phyloP scores from a whole-genome alignment of 805 yeast genomes.

The Brettanomyces bruxellensis region DNA sequence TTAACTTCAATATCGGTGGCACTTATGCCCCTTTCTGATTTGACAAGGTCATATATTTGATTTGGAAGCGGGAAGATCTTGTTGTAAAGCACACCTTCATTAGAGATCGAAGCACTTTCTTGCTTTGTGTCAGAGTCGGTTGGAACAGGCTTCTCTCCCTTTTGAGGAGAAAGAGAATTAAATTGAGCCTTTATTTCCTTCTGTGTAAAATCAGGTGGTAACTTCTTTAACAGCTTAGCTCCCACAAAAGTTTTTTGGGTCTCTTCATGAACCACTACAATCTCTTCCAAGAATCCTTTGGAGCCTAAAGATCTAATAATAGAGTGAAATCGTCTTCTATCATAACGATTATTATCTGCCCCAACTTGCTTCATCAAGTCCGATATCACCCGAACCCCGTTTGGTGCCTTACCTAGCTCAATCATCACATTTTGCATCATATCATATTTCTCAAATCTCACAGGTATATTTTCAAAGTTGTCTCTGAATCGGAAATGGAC shows the following conservation, averaged over 20 bases:
- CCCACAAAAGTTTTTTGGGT: slow-evolving; percentile 16
- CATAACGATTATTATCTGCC: slow-evolving; percentile 30
- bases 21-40: slow-evolving; percentile 45
- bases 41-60: slow-evolving; percentile 45
- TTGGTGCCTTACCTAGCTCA: slow-evolving; percentile 48
- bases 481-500: slow-evolving; percentile 37
- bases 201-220: slow-evolving; percentile 10
- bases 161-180: slow-evolving; percentile 12
- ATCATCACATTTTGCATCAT: slow-evolving; percentile 30
- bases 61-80: slow-evolving; percentile 52
- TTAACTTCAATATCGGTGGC: slow-evolving; percentile 42
- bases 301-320: slow-evolving; percentile 43
- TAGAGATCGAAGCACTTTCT: background rate
- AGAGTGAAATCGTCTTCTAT: slow-evolving; percentile 29
- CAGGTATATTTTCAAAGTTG: background rate
- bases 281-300: slow-evolving; percentile 11
- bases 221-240: slow-evolving; percentile 15
- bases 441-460: slow-evolving; percentile 12
- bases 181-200: slow-evolving; percentile 2
- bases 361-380: slow-evolving; percentile 55
- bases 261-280: slow-evolving; percentile 18
- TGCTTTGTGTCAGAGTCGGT: slow-evolving; percentile 21
- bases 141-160: slow-evolving; percentile 3
- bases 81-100: slow-evolving; percentile 26
- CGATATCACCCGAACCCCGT: slow-evolving; percentile 46